Evolutionary conservation across 345 rosid species (phyloP).

Genomic region (Anastatica hierochuntica): DNA sequence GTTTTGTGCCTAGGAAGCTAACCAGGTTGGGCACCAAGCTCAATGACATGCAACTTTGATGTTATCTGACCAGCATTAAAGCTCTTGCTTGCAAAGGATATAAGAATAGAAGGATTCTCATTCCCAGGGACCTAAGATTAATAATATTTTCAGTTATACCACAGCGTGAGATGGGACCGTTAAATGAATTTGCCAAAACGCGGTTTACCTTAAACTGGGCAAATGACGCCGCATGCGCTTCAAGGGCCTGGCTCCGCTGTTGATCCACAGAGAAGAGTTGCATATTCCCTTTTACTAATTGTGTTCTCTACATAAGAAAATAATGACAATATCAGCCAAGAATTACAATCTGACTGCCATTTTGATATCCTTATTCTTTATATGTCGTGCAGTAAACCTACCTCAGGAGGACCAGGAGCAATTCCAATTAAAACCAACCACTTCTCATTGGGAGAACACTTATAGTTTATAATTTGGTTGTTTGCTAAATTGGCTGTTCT

Average conservation of each 20-base stretch:
- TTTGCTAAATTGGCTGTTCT: constrained; percentile 85
- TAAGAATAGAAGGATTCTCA: constrained; percentile 84
- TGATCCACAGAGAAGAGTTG: constrained; percentile 92
- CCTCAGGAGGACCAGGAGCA: constrained; percentile 98
- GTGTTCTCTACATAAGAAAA: constrained; percentile 48
- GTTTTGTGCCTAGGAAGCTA: neutral
- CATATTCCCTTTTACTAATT: constrained; percentile 91
- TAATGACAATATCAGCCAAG: constrained; percentile 1
- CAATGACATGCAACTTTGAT: constrained; percentile 91
- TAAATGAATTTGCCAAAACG: neutral
- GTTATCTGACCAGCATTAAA: constrained; percentile 85
- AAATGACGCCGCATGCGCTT: constrained; percentile 99
- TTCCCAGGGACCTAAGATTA: constrained; percentile 77
- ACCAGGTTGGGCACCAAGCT: constrained; percentile 99
- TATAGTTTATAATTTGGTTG: constrained; percentile 95
- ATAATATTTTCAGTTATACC: constrained; percentile 4
- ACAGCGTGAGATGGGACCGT: constrained; percentile 3
- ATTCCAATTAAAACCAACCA: constrained; percentile 98
- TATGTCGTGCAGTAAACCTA: constrained; percentile 18
- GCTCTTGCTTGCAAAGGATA: constrained; percentile 83
- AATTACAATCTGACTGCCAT: neutral
- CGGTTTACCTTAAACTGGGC: constrained; percentile 66
- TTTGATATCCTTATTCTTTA: constrained; percentile 2
- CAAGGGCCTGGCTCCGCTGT: constrained; percentile 98
- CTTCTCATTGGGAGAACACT: constrained; percentile 89